These are phyloP conservation scores for Rhodotorula sp. DNA, from an alignment of 1,284 basidiomycete species.

Conservation along the genomic window DNA sequence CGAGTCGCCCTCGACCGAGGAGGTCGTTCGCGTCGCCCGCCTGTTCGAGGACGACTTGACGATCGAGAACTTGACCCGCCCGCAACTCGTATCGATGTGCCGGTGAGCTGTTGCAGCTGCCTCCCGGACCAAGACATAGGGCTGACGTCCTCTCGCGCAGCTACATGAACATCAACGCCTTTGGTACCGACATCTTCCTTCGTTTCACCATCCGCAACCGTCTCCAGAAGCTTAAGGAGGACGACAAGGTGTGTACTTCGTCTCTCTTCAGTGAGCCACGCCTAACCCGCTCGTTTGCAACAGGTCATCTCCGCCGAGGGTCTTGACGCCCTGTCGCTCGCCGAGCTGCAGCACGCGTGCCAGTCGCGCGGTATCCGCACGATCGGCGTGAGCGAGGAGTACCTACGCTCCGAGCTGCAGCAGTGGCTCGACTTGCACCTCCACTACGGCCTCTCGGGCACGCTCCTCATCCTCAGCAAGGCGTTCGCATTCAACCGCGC, in stretches of 20 bases:
- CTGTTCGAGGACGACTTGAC: slow-evolving; percentile 97
- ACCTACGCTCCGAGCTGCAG: slow-evolving; percentile 78
- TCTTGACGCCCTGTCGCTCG: slow-evolving; percentile 82
- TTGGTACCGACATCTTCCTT: slow-evolving; percentile 98
- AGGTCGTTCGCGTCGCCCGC: slow-evolving; percentile 92
- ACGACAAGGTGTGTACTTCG: slow-evolving; percentile 67
- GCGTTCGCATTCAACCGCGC: slow-evolving; percentile 88
- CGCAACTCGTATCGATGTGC: slow-evolving; percentile 95
- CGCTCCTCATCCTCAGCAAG: slow-evolving; percentile 85
- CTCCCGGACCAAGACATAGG: slow-evolving; percentile 72
- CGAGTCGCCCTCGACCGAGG: slow-evolving; percentile 81
- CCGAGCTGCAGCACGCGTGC: slow-evolving; percentile 88
- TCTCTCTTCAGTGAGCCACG: background rate
- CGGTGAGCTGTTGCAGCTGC: slow-evolving; percentile 51
- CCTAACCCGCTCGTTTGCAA: background rate
- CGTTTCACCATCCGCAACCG: slow-evolving; percentile 88
- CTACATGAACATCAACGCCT: slow-evolving; percentile 98
- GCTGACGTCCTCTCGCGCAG: slow-evolving; percentile 10
- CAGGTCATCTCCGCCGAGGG: slow-evolving; percentile 85
- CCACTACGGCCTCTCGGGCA: slow-evolving; percentile 81
- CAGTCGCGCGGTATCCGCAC: slow-evolving; percentile 94
- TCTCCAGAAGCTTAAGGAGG: slow-evolving; percentile 78
- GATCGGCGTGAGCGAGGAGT: slow-evolving; percentile 51
- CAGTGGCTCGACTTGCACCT: slow-evolving; percentile 95
- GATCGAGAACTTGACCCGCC: slow-evolving; percentile 94